Evolutionary conservation across 1,284 basidiomycete genomes (phyloP).

Genomic region (Melanopsichium pennsylvanicum): DNA sequence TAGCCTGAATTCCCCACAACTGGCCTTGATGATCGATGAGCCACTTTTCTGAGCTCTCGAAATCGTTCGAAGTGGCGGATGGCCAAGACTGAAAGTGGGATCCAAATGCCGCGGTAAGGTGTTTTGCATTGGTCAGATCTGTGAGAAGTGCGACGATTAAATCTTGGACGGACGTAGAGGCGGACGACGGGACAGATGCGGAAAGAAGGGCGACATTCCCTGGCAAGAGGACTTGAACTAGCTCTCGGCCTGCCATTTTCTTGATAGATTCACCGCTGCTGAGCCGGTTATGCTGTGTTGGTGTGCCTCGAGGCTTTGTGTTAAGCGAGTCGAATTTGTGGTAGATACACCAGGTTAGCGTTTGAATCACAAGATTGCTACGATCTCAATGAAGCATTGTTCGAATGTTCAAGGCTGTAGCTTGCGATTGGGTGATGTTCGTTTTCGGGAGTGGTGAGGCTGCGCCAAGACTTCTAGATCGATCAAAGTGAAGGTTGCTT

Average conservation of each 20-base stretch:
- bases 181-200: slow-evolving; percentile 35
- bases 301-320: not conserved
- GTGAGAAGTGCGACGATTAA: slow-evolving; percentile 43
- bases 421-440: not conserved
- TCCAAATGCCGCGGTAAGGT: slow-evolving; percentile 47
- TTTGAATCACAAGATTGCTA: not conserved
- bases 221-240: slow-evolving; percentile 52
- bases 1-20: slow-evolving; percentile 48
- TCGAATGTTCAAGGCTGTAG: not conserved
- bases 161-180: slow-evolving; percentile 29
- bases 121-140: slow-evolving; percentile 34
- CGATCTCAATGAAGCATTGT: not conserved
- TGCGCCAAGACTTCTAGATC: not conserved
- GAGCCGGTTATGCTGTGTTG: not conserved
- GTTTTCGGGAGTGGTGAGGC: not conserved
- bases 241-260: slow-evolving; percentile 38
- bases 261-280: too few relatives aligned
- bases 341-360: too few relatives aligned
- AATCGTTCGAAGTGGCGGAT: slow-evolving; percentile 32
- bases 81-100: slow-evolving; percentile 41
- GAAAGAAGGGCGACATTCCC: slow-evolving; percentile 47
- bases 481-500: not conserved
- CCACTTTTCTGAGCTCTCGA: slow-evolving; percentile 46
- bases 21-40: slow-evolving; percentile 45
- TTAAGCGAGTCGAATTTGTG: not conserved